Evolutionary conservation across 2,329 filamentous ascomycete species (phyloP), one percentile per base, ranked within the genome.

Genomic region (Xylariales sp.): DNA sequence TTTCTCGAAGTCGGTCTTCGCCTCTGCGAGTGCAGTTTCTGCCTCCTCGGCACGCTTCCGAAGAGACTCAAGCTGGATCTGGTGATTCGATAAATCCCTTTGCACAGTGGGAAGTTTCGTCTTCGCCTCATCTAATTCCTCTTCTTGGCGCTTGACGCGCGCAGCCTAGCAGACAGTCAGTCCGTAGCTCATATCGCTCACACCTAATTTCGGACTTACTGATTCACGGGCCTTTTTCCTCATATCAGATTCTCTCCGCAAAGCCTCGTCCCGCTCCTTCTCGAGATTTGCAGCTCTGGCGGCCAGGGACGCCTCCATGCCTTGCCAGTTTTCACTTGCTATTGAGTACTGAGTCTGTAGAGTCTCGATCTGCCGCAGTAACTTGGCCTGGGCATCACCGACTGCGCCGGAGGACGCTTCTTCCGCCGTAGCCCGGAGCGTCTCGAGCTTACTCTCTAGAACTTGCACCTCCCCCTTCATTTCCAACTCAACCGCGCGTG

Each of bases 301-400:
- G 38, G 91, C 76, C 22, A 98, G 66, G 3, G 87, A 94, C 8
- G 86, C 80, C 62, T 98, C 91, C 47, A 98, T 94, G 1, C 89
- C 88, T 58, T 96, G 90, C 93, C 94, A 98, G 54, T 98, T 98
- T 57, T 95, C 88, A 51, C 88, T 93, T 1, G 93, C 93, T 41
- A 94, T 82, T 1, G 89, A 82, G 63, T 98, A 95, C 60, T 98
- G 94, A 5, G 87, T 93, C 63, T 98, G 93, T 27, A 98, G 68
- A 1, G 88, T 96, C 67, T 98, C 93, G 40, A 98, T 86, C 63
- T 98, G 94, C 29, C 93, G 82, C 31, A 97, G 71, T 29, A 97
- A 72, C 61, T 96, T 97, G 31, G 86, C 86, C 54, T 95, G 89
- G 1, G 86, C 80, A 57, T 95, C 88, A 11, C 89, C 86, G 5